These are phyloP conservation scores for Lachancea kluyveri DNA, from an alignment of 805 yeast species.

Conservation along the genomic window DNA sequence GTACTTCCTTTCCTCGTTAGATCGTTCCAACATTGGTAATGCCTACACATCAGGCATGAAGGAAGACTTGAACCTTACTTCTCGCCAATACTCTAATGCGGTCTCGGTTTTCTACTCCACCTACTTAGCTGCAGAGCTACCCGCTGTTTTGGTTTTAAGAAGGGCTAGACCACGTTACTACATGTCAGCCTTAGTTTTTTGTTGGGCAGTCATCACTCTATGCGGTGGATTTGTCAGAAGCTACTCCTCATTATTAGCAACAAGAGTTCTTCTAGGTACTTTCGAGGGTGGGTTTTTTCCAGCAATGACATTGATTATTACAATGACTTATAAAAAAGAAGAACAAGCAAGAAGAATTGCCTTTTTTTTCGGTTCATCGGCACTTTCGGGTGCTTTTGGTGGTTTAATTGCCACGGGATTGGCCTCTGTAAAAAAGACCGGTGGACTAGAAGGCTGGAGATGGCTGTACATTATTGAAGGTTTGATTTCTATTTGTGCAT, in stretches of 20 bases:
- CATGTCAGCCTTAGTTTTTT: slow-evolving; percentile 19
- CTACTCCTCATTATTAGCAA: slow-evolving; percentile 33
- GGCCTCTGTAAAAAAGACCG: slow-evolving; percentile 22
- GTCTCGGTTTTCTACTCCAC: slow-evolving; percentile 35
- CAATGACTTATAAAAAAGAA: slow-evolving; percentile 32
- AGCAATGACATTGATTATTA: slow-evolving; percentile 31
- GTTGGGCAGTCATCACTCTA: slow-evolving; percentile 33
- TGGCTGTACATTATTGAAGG: slow-evolving; percentile 39
- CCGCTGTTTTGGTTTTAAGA: slow-evolving; percentile 28
- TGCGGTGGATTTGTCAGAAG: slow-evolving; percentile 29
- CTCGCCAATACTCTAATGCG: slow-evolving; percentile 35
- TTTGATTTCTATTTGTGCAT: slow-evolving; percentile 26
- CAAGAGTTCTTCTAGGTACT: slow-evolving; percentile 38
- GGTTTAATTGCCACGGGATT: slow-evolving; percentile 39
- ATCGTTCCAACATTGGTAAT: slow-evolving; percentile 49
- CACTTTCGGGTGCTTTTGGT: slow-evolving; percentile 40
- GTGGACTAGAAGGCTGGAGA: slow-evolving; percentile 32
- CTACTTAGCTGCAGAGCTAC: slow-evolving; percentile 32
- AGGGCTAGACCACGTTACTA: slow-evolving; percentile 22
- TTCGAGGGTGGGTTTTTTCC: slow-evolving; percentile 41
- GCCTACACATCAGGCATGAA: slow-evolving; percentile 57
- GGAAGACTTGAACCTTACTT: slow-evolving; percentile 44
- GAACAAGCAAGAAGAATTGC: slow-evolving; percentile 36
- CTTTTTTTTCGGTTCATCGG: slow-evolving; percentile 37
- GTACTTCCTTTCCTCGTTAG: slow-evolving; percentile 38